Evolutionary conservation across 805 yeast species (phyloP).

Genomic region (Spencermartinsiella europaea): DNA sequence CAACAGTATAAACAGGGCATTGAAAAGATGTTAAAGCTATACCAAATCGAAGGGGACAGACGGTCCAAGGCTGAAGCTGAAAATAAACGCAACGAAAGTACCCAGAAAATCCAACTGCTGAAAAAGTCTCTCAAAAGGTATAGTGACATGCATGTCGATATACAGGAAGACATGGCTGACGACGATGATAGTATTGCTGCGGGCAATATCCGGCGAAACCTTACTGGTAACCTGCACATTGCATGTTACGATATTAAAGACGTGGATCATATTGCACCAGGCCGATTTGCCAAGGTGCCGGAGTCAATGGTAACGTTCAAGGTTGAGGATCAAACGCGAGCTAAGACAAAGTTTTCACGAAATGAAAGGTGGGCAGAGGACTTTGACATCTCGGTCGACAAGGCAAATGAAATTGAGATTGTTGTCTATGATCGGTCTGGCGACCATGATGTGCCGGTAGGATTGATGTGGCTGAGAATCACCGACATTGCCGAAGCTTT

Average conservation of each 20-base stretch:
- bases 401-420: conserved; percentile 87
- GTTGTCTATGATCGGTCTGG: conserved; percentile 79
- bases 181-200: conserved; percentile 57
- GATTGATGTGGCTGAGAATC: conserved; percentile 82
- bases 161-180: conserved; percentile 49
- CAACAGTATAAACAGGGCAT: conserved; percentile 90
- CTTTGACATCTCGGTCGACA: conserved; percentile 74
- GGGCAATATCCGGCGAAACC: conserved; percentile 70
- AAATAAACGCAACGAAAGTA: conserved; percentile 78
- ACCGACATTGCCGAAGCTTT: conserved; percentile 93
- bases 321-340: conserved; percentile 82
- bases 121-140: conserved; percentile 81
- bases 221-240: conserved; percentile 73
- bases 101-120: conserved; percentile 76
- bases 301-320: conserved; percentile 75
- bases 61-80: conserved; percentile 82
- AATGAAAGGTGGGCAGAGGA: conserved; percentile 81
- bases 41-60: conserved; percentile 87
- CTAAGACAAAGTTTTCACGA: conserved; percentile 67
- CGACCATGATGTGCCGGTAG: conserved; percentile 73
- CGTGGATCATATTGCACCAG: conserved; percentile 87
- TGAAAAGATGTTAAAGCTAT: conserved; percentile 79
- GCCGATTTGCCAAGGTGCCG: conserved; percentile 69
- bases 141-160: conserved; percentile 76
- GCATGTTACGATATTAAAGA: conserved; percentile 76